Evolutionary conservation across 768 basidiomycete genomes (phyloP), one percentile per base, ranked within the genome.

Genomic region (Termitomyces sp.): DNA sequence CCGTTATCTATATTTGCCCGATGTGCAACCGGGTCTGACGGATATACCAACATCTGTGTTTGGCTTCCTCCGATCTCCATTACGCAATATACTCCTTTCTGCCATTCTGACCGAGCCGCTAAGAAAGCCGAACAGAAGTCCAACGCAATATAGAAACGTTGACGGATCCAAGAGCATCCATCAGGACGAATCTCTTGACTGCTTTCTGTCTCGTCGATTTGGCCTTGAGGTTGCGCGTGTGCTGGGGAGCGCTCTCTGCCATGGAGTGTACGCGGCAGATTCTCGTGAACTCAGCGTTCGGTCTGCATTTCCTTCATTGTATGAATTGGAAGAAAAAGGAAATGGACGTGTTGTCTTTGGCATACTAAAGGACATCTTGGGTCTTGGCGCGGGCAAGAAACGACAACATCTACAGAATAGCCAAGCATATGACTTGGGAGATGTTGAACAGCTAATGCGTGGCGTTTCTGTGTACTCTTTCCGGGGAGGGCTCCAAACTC

Each of bases 261-360:
- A 97, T 66, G 96, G 96, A 0, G 90, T 98, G 57, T 98, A 98
- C 68, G 94, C 93, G 1, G 84, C 93, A 0, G 93, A 96, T 66
- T 83, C 94, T 2, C 75, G 89, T 2, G 66, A 75, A 42, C 72
- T 98, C 18, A 92, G 91, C 59, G 76, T 93, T 3, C 82, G 87
- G 3, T 80, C 93, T 2, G 83, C 92, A 1, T 93, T 97, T 66
- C 88, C 91, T 0, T 73, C 76, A 2, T 63, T 97, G 55, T 89
- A 85, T 81, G 81, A 87, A 0, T 78, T 86, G 0, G 92, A 89
- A 67, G 79, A 85, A 53, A 70, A 77, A 22, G 87, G 89, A 3
- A 68, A 76, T 16, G 94, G 94, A 0, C 89, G 89, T 50, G 76
- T 96, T 39, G 68, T 93, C 0, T 70, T 79, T 49, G 92, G 90